These are phyloP conservation scores for Acacia confusa DNA, from an alignment of 306 rosid species.

Conservation along the genomic window DNA sequence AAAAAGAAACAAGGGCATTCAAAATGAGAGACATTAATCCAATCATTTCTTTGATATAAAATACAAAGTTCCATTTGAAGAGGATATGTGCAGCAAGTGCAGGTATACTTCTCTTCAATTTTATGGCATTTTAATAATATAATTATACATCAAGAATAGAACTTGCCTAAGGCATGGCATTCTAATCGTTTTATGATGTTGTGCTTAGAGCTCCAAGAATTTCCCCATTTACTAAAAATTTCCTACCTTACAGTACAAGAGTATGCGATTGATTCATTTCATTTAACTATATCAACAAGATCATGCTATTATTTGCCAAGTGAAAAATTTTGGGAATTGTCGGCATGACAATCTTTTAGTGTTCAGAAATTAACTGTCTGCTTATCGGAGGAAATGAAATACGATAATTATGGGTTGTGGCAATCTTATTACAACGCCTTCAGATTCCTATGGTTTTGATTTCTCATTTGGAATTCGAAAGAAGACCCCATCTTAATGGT, in stretches of 20 bases:
- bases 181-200: not conserved
- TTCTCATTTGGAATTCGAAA: not conserved
- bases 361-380: not conserved
- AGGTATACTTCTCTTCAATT: not conserved
- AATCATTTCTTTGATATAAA: not conserved
- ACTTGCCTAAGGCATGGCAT: not conserved
- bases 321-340: not conserved
- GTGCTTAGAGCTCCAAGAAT: not conserved
- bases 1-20: not conserved
- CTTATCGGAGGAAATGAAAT: not conserved
- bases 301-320: not conserved
- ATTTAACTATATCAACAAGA: not conserved
- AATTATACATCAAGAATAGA: not conserved
- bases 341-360: not conserved
- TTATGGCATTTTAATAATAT: not conserved
- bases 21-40: not conserved
- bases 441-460: not conserved
- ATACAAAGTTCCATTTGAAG: not conserved
- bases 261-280: not conserved
- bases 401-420: not conserved
- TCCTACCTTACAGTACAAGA: not conserved
- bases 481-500: not conserved
- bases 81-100: not conserved
- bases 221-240: not conserved
- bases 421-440: not conserved